These are phyloP conservation scores for Limonomyces culmigenus DNA, from an alignment of 1,284 basidiomycete genomes.

Conservation along the genomic window DNA sequence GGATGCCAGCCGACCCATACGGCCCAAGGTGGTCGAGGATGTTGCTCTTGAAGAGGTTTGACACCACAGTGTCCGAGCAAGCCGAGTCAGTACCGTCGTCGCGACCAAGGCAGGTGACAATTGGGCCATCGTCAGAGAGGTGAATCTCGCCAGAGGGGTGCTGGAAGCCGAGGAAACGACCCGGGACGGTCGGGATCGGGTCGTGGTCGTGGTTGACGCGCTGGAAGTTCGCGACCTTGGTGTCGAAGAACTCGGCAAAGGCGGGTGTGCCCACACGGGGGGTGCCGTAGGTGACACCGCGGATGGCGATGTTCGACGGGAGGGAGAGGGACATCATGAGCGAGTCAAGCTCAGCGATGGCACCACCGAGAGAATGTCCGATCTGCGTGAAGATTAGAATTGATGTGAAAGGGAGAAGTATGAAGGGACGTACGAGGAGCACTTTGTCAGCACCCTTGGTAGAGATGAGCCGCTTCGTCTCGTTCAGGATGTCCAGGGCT, in stretches of 20 bases:
- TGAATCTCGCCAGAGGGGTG: slow-evolving; percentile 16
- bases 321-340: slow-evolving; percentile 31
- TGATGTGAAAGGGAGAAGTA: background rate
- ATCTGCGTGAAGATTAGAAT: slow-evolving; percentile 14
- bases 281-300: slow-evolving; percentile 29
- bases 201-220: slow-evolving; percentile 14
- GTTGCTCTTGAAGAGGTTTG: slow-evolving; percentile 9
- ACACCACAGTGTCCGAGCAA: slow-evolving; percentile 10
- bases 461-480: slow-evolving; percentile 6
- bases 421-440: slow-evolving; percentile 13
- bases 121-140: slow-evolving; percentile 7
- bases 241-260: slow-evolving; percentile 22
- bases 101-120: slow-evolving; percentile 7
- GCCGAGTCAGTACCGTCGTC: slow-evolving; percentile 10
- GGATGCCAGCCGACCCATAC: slow-evolving; percentile 6
- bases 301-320: slow-evolving; percentile 21
- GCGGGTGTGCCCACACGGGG: slow-evolving; percentile 28
- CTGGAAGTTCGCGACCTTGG: slow-evolving; percentile 12
- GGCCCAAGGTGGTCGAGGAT: slow-evolving; percentile 11
- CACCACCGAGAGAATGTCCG: slow-evolving; percentile 41
- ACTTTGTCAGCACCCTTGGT: slow-evolving; percentile 17
- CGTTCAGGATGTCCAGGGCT: slow-evolving; percentile 1
- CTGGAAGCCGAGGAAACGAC: slow-evolving; percentile 12
- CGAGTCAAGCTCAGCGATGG: slow-evolving; percentile 34
- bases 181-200: slow-evolving; percentile 15